Percentiles rank a stretch among this genome's conserved stretches.
phyloP scores from a whole-genome alignment of 148 eudicot species.

The Rhododendron ovatum region DNA sequence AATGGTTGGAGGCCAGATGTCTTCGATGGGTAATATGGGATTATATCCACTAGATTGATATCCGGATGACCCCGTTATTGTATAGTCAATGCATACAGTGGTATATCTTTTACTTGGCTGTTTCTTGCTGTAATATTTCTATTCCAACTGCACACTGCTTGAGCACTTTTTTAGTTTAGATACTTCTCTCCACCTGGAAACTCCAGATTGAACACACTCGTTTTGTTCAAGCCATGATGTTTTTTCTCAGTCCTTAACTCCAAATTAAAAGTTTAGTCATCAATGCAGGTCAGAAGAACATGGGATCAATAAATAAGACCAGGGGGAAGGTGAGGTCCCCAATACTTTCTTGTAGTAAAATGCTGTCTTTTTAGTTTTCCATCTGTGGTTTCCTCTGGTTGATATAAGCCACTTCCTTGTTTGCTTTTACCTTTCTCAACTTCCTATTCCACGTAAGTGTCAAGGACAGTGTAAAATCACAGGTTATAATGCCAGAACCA shows the following conservation, averaged over 20 bases:
- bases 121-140: neutral
- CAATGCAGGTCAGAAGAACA: conserved; percentile 68
- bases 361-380: neutral
- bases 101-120: neutral
- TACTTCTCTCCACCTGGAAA: neutral
- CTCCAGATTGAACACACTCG: neutral
- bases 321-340: conserved; percentile 67
- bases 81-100: neutral
- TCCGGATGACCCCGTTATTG: neutral
- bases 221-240: neutral
- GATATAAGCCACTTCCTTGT: no score
- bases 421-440: neutral
- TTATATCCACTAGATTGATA: no score
- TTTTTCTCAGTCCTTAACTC: neutral
- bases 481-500: neutral
- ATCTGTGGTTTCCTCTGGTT: neutral
- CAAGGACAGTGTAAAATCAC: no score
- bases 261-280: neutral
- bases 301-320: conserved; percentile 87
- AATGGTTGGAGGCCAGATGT: neutral
- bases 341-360: neutral
- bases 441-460: neutral
- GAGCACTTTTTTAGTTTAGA: neutral
- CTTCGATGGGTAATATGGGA: neutral
- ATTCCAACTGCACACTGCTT: neutral